These are phyloP conservation scores for Detonula confervacea DNA, from an alignment of 352 stramenopile genomes.

Conservation along the genomic window DNA sequence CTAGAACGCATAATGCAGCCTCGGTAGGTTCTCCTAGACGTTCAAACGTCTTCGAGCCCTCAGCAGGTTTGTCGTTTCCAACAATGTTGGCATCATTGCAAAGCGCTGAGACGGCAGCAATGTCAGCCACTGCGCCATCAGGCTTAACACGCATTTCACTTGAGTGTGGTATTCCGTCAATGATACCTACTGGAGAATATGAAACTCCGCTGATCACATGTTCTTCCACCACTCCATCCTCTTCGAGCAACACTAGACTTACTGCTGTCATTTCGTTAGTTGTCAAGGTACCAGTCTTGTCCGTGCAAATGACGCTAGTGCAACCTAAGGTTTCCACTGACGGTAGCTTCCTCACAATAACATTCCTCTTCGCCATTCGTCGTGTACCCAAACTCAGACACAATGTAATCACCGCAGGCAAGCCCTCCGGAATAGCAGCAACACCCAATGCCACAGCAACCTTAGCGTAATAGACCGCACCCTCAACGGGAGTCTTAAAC, in stretches of 20 bases:
- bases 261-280: conserved; percentile 96
- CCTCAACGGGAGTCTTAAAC: conserved; percentile 91
- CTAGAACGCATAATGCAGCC: conserved; percentile 94
- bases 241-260: conserved; percentile 66
- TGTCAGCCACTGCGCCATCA: conserved; percentile 87
- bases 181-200: conserved; percentile 86
- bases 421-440: conserved; percentile 97
- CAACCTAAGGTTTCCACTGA: conserved; percentile 97
- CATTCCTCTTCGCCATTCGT: conserved; percentile 97
- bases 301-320: conserved; percentile 92
- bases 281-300: conserved; percentile 95
- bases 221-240: conserved; percentile 71
- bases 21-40: conserved; percentile 95
- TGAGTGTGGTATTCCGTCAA: conserved; percentile 67
- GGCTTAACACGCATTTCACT: conserved; percentile 57
- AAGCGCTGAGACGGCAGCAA: conserved; percentile 90
- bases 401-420: conserved; percentile 98
- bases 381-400: conserved; percentile 94
- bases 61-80: conserved; percentile 48
- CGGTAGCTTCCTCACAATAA: conserved; percentile 96
- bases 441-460: conserved; percentile 98
- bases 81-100: conserved; percentile 88
- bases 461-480: conserved; percentile 99
- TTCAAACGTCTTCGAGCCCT: conserved; percentile 66
- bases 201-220: conserved; percentile 93